phyloP scores from a whole-genome alignment of 2,329 filamentous ascomycete genomes.

The Fusarium burgessii region DNA sequence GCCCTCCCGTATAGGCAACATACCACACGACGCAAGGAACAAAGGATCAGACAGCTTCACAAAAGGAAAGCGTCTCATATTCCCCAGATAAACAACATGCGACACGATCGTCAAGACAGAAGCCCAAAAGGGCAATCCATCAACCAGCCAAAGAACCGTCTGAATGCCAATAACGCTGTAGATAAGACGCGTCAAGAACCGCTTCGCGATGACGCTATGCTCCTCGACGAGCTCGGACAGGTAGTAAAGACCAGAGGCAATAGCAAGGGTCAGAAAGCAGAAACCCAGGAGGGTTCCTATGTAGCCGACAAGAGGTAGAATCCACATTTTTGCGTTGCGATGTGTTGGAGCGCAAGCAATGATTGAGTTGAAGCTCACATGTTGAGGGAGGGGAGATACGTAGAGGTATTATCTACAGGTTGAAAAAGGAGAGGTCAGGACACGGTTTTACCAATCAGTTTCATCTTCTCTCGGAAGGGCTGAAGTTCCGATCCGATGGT shows the following conservation, averaged over 20 bases:
- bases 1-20: conserved; percentile 41
- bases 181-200: conserved; percentile 85
- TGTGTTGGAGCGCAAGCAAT: conserved; percentile 25
- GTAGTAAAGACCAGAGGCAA: conserved; percentile 98
- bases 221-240: conserved; percentile 98
- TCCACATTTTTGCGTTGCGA: conserved; percentile 78
- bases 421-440: conserved; percentile 28
- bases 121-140: conserved; percentile 84
- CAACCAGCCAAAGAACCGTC: conserved; percentile 78
- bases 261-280: conserved; percentile 92
- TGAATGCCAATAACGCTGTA: conserved; percentile 84
- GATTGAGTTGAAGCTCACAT: conserved; percentile 41
- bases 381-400: conserved; percentile 27
- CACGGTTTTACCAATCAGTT: conserved; percentile 45
- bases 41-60: conserved; percentile 90
- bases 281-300: conserved; percentile 89
- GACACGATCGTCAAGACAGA: conserved; percentile 81
- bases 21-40: conserved; percentile 86
- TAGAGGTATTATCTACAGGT: conserved; percentile 13
- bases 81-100: conserved; percentile 88
- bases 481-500: background rate
- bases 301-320: conserved; percentile 92
- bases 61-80: conserved; percentile 79
- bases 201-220: conserved; percentile 92
- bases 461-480: background rate